A percentile compares a stretch with the other conserved stretches of the same genome.
These are phyloP conservation scores for Linnemannia hyalina DNA, from an alignment of 192 early-diverging fungal species.

Conservation along the genomic window DNA sequence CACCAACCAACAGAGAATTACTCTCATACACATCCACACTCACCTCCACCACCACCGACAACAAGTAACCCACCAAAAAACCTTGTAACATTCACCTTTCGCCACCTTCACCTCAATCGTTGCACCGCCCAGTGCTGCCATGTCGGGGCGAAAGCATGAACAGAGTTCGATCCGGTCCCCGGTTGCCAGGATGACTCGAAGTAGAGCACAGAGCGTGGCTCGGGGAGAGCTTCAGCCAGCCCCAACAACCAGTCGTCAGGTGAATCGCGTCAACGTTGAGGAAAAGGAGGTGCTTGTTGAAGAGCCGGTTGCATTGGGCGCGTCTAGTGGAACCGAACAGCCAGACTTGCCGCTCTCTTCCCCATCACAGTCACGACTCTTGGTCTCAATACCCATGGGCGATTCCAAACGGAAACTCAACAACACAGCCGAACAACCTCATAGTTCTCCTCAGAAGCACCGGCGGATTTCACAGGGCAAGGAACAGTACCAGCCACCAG, in stretches of 20 bases:
- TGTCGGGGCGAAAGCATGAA: background rate
- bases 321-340: background rate
- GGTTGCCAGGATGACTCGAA: background rate
- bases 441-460: conserved; percentile 1
- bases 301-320: background rate
- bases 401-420: conserved; percentile 8
- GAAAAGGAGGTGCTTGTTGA: background rate
- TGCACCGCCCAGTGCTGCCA: background rate
- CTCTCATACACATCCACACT: background rate
- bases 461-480: conserved; percentile 10
- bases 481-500: background rate
- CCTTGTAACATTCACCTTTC: background rate
- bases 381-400: conserved; percentile 22
- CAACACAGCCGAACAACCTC: background rate
- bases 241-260: background rate
- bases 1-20: background rate
- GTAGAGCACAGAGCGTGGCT: background rate
- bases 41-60: background rate
- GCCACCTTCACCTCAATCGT: background rate
- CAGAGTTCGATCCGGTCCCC: background rate
- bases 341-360: background rate
- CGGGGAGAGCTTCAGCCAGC: background rate
- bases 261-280: conserved; percentile 7
- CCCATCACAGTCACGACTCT: background rate
- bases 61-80: background rate